phyloP scores from a whole-genome alignment of 495 filamentous ascomycete genomes.

The Podospora sp. region DNA sequence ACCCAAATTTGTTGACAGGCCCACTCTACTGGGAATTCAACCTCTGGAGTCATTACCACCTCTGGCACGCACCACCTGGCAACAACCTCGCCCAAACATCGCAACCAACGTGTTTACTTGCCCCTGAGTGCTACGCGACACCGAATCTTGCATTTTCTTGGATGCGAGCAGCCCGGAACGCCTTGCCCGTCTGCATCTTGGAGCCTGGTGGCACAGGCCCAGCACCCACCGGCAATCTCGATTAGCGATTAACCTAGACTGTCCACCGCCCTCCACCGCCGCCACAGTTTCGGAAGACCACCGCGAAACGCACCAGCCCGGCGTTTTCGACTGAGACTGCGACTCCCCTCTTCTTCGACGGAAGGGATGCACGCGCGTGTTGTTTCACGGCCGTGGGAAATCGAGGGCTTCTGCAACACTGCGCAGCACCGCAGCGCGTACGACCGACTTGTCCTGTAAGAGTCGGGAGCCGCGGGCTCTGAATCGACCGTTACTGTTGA shows the following conservation, averaged over 20 bases:
- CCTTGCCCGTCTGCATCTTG: not conserved
- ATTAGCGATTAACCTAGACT: conserved; percentile 14
- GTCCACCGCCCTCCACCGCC: conserved; percentile 3
- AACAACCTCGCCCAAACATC: not conserved
- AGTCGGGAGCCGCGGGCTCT: not conserved
- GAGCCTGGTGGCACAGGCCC: not conserved
- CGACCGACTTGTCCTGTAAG: not conserved
- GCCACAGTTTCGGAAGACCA: not conserved
- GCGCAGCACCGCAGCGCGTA: not conserved
- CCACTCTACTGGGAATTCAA: conserved; percentile 18
- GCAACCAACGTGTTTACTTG: not conserved
- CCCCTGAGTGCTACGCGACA: conserved; percentile 10
- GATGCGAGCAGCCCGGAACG: conserved; percentile 7
- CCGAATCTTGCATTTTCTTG: not conserved
- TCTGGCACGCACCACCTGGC: conserved; percentile 2
- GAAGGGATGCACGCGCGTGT: conserved; percentile 34
- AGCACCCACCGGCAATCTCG: conserved; percentile 22
- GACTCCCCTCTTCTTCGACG: not conserved
- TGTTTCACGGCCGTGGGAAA: conserved; percentile 28
- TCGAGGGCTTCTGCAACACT: conserved; percentile 17
- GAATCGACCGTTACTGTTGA: not conserved
- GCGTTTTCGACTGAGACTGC: not conserved
- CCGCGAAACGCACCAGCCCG: not conserved
- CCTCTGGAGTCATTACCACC: conserved; percentile 2
- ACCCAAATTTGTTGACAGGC: conserved; percentile 41